Percentiles rank a stretch among this genome's conserved stretches.
Conservation (phyloP, 2,329 filamentous ascomycete species). For the Fusarium nisikadoi region DNA sequence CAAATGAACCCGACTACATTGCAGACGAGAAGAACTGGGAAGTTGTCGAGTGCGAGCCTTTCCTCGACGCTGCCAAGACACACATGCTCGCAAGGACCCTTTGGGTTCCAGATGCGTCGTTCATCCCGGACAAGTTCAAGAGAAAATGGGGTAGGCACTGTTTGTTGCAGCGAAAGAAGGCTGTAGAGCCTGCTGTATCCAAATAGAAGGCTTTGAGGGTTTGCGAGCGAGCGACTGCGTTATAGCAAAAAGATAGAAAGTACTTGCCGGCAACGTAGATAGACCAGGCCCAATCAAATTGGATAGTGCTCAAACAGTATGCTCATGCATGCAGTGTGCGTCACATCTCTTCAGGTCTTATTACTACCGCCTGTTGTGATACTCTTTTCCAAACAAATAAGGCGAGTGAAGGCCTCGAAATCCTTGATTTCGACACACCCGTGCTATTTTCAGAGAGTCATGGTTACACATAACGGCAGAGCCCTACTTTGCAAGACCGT, state of each 20-base stretch:
- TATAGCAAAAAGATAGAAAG: constrained; percentile 9
- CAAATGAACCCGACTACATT: constrained; percentile 83
- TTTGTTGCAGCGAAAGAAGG: constrained; percentile 70
- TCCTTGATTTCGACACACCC: not conserved
- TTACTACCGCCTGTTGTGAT: constrained; percentile 9
- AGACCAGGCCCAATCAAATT: not conserved
- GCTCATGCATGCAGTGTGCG: not conserved
- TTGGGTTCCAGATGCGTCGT: constrained; percentile 79
- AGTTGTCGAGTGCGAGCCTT: constrained; percentile 76
- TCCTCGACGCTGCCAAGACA: constrained; percentile 83
- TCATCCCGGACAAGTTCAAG: constrained; percentile 75
- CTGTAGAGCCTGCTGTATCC: not conserved
- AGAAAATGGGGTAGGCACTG: constrained; percentile 92
- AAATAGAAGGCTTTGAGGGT: not conserved
- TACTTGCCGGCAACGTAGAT: not conserved
- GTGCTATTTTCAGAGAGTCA: not conserved
- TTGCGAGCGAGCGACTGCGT: not conserved
- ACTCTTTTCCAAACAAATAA: not conserved
- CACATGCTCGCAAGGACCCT: constrained; percentile 78
- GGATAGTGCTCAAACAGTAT: not conserved
- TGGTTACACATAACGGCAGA: not conserved
- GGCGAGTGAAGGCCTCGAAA: not conserved
- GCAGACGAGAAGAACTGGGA: constrained; percentile 82
- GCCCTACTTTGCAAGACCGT: not conserved
- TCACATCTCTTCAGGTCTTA: not conserved